Evolutionary conservation across 2,329 filamentous ascomycete species (phyloP).

Genomic region (Arthrinium puccinioides): DNA sequence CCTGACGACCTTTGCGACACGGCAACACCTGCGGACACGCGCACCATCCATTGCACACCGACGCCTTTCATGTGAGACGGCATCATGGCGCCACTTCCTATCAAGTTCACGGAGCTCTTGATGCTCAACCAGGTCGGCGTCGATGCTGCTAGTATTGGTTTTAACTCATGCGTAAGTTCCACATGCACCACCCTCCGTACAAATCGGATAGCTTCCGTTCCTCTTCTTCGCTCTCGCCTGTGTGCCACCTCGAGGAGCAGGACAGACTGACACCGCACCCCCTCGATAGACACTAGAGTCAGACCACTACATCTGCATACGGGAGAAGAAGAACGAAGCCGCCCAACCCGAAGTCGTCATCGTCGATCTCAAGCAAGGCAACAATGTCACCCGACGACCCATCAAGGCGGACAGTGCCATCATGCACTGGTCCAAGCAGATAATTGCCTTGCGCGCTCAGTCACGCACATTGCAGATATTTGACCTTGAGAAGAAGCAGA

Average conservation of each 20-base stretch:
- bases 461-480: conserved; percentile 95
- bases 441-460: conserved; percentile 95
- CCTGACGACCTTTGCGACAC: not conserved
- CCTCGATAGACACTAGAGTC: conserved; percentile 85
- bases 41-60: not conserved
- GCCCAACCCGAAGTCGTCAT: conserved; percentile 92
- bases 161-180: conserved; percentile 73
- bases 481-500: conserved; percentile 85
- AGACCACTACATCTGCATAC: conserved; percentile 91
- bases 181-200: no score
- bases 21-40: not conserved
- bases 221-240: conserved; percentile 5
- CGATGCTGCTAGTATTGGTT: conserved; percentile 57
- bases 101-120: conserved; percentile 88
- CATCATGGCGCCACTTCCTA: conserved; percentile 66
- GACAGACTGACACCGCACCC: conserved; percentile 6
- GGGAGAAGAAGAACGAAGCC: conserved; percentile 82
- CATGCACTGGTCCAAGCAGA: conserved; percentile 96
- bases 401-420: conserved; percentile 99
- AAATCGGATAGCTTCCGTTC: no score
- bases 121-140: conserved; percentile 49
- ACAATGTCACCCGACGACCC: conserved; percentile 87
- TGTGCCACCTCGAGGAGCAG: not conserved
- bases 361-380: conserved; percentile 93
- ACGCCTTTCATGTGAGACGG: conserved; percentile 19